Percentiles rank a stretch among this genome's conserved stretches.
These are phyloP conservation scores for Hypoxylon crocopeplum DNA, from an alignment of 495 filamentous ascomycete genomes.

Conservation along the genomic window DNA sequence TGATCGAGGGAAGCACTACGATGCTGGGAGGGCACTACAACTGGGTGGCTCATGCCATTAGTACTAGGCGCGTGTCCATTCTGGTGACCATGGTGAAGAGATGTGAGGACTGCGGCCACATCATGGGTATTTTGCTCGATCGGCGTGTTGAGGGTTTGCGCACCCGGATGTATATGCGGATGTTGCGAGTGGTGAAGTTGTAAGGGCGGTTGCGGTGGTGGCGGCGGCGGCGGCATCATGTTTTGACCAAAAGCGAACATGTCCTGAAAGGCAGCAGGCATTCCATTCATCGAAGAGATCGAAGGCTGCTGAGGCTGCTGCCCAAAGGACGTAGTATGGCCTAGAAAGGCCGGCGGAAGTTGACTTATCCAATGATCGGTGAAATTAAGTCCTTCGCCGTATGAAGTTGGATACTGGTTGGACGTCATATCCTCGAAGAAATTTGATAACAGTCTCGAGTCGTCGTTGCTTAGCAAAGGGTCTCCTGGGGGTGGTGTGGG, in stretches of 20 bases:
- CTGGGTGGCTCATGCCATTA: slow-evolving; percentile 16
- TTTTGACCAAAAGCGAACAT: slow-evolving; percentile 33
- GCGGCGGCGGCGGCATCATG: slow-evolving; percentile 41
- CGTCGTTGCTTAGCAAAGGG: slow-evolving; percentile 66
- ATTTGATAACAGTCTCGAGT: slow-evolving; percentile 64
- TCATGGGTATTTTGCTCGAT: slow-evolving; percentile 38
- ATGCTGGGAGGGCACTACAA: slow-evolving; percentile 23
- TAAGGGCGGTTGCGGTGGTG: slow-evolving; percentile 33
- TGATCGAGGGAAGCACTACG: slow-evolving; percentile 11
- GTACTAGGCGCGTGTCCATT: slow-evolving; percentile 15
- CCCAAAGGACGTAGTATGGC: slow-evolving; percentile 66
- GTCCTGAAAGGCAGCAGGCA: slow-evolving; percentile 27
- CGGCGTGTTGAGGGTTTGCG: slow-evolving; percentile 19
- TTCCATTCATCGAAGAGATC: slow-evolving; percentile 19
- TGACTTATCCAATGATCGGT: slow-evolving; percentile 61
- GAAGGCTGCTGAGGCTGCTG: slow-evolving; percentile 48
- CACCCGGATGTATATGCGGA: slow-evolving; percentile 22
- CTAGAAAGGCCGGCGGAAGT: slow-evolving; percentile 66
- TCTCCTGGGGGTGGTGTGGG: slow-evolving; percentile 65
- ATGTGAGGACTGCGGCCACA: slow-evolving; percentile 35
- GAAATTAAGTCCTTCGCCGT: slow-evolving; percentile 55
- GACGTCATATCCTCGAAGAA: slow-evolving; percentile 68
- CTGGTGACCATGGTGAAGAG: slow-evolving; percentile 33
- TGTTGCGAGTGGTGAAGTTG: slow-evolving; percentile 28
- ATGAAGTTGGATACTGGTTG: slow-evolving; percentile 59